Evolutionary conservation across 148 eudicot species (phyloP).

Genomic region (Nepenthes gracilis): DNA sequence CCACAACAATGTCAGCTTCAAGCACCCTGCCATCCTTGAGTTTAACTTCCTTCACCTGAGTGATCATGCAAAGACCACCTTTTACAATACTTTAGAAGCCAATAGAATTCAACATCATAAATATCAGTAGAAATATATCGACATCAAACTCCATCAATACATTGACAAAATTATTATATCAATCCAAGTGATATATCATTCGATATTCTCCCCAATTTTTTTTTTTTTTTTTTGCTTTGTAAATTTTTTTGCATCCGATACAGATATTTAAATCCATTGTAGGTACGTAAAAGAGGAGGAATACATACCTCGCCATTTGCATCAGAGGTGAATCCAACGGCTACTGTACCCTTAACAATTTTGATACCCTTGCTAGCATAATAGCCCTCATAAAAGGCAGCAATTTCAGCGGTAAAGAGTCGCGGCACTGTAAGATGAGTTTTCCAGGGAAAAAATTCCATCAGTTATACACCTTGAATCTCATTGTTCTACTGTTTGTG

Average conservation of each 20-base stretch:
- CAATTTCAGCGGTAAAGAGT: slow-evolving; percentile 85
- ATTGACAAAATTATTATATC: too few species aligned
- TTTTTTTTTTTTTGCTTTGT: too few species aligned
- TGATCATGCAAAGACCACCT: background rate
- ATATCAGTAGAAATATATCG: too few species aligned
- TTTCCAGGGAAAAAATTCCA: background rate
- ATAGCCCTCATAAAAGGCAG: slow-evolving; percentile 85
- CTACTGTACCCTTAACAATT: slow-evolving; percentile 90
- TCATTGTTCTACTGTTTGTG: too few species aligned
- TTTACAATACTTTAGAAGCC: slow-evolving; percentile 1
- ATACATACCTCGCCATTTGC: slow-evolving; percentile 63
- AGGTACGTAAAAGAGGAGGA: background rate
- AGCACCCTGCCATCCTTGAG: slow-evolving; percentile 92
- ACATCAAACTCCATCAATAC: too few species aligned
- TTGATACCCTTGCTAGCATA: slow-evolving; percentile 70
- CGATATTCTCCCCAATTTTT: too few species aligned
- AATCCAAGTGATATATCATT: too few species aligned
- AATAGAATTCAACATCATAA: background rate
- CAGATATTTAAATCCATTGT: too few species aligned
- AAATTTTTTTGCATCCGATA: too few species aligned
- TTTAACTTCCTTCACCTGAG: slow-evolving; percentile 73
- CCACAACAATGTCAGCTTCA: slow-evolving; percentile 90
- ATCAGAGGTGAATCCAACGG: slow-evolving; percentile 56
- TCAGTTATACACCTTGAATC: background rate
- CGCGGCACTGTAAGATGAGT: slow-evolving; percentile 68